Base-by-base conservation (phyloP, 2,329 filamentous ascomycete genomes). In the Juglanconis sp. region DNA sequence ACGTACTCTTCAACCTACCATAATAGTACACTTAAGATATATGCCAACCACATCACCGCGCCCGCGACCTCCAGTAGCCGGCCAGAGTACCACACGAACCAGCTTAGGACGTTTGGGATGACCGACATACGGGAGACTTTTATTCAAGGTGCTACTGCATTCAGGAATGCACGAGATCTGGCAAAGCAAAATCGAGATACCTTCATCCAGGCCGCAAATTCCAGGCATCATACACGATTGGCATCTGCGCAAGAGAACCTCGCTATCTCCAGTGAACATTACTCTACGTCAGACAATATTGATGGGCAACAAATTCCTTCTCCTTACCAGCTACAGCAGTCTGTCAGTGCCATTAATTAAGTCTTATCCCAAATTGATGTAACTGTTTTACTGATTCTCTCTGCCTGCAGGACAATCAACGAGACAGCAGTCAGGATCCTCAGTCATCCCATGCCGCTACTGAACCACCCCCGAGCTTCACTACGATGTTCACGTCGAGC, bases 1-100 rank as follows among this genome's bases (percentile, higher is more conserved):
- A 71, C 73, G 0, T 71, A 76, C 40, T 73, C 70, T 46, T 72
- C 72, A 4, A 77, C 63, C 3, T 79, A 79, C 61, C 66, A 75
- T 46, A 58, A 57, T 56, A 73, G 75, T 49, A n/a, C 1, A 10
- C 74, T 80, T 15, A 64, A 69, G 62, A 61, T 79, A 53, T 78
- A 73, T 58, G 68, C 75, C 55, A 71, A 72, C 65, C 70, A 78
- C 63, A 24, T 67, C 57, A 73, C 69, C 17, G 67, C 66, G 44
- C 72, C 74, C 53, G 65, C 57, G 10, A 66, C 24, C 30, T 62
- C 68, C 50, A 70, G 64, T 63, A 70, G 62, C 66, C 71, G 54
- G 53, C 73, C 71, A 6, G 71, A 72, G 67, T 79, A 79, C 67
- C 68, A 78, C 53, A 79, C 78, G 73, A 76, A 72, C 9, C 64